Base-by-base conservation (phyloP, 1,139 yeast species). In the Williopsis jadinii region DNA sequence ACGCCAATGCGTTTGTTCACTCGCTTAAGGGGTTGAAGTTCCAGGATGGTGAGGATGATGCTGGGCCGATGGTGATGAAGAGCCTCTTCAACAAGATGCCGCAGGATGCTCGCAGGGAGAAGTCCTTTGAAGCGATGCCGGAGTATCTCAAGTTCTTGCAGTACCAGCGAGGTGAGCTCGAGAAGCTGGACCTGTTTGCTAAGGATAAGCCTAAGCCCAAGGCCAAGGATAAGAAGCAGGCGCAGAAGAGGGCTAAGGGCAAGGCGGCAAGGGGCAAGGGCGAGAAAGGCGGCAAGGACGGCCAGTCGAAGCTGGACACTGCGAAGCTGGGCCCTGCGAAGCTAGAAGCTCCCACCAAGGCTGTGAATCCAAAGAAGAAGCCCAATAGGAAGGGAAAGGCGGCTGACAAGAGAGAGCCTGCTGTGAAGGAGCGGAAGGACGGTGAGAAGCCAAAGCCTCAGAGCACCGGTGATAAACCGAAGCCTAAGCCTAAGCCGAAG, bases 41-140 rank as follows among this genome's bases (percentile, higher is more conserved):
- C 29, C 52, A 52, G 34, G 59, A 55, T 38, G 53, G 51, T 13
- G 43, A 46, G 27, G 59, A 55, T 29, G 37, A 49, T 0, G 28
- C 47, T 37, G 32, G 39, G 2, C 53, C 58, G 2, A 37, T 26
- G 9, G 50, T 53, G 30, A 32, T 44, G 2, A 34, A 40, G 27
- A 32, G 51, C 8, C 13, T 53, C 5, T 46, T 42, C 27, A 32
- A 43, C 1, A 43, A 40, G 35, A 53, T 53, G 50, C 47, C 50
- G 2, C 38, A 28, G 28, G 41, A 35, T 5, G 28, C 34, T 26
- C 28, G 19, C 13, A 34, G 28, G 35, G 11, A 11, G 3, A 14
- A n/a, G 9, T 34, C 37, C 2, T 27, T 46, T 11, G 39, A 40
- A 11, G 35, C 29, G 11, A 33, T 40, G 4, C 45, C 52, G 2